Evolutionary conservation across 176 grass and related monocot species (phyloP).

Genomic region (Bolboschoenus planiculmis): DNA sequence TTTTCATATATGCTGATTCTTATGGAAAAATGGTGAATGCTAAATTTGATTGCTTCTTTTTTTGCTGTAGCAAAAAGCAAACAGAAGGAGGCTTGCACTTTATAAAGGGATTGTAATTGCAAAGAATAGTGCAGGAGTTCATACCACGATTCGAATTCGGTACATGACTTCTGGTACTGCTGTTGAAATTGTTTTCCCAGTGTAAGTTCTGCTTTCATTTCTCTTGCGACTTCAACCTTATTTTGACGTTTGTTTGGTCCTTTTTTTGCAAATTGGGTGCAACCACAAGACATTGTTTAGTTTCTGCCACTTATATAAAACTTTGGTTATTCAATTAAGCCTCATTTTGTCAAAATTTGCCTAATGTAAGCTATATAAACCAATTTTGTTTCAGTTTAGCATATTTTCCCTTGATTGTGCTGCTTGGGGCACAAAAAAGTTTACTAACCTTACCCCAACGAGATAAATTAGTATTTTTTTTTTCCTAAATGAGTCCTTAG

Average conservation of each 20-base stretch:
- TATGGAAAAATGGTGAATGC: neutral
- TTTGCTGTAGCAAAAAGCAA: slow-evolving; percentile 61
- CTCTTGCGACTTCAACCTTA: neutral
- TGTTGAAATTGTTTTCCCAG: slow-evolving; percentile 94
- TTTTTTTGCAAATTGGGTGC: neutral
- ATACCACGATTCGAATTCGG: slow-evolving; percentile 89
- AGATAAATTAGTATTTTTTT: neutral
- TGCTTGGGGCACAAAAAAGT: neutral
- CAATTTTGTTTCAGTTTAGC: neutral
- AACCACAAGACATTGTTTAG: neutral
- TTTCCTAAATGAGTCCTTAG: neutral
- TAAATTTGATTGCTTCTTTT: neutral
- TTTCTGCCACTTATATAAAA: neutral
- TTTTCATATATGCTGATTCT: neutral
- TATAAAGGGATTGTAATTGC: slow-evolving; percentile 97
- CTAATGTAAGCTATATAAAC: neutral
- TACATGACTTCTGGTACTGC: slow-evolving; percentile 91
- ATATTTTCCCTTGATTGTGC: neutral
- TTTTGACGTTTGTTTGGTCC: neutral
- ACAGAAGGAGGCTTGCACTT: slow-evolving; percentile 80
- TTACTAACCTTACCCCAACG: neutral
- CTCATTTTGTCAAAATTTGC: neutral
- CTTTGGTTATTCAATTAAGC: neutral
- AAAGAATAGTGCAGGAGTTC: slow-evolving; percentile 79
- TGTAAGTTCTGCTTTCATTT: slow-evolving; percentile 56